phyloP scores from a whole-genome alignment of 2,329 filamentous ascomycete species.

The Alternaria conjuncta region DNA sequence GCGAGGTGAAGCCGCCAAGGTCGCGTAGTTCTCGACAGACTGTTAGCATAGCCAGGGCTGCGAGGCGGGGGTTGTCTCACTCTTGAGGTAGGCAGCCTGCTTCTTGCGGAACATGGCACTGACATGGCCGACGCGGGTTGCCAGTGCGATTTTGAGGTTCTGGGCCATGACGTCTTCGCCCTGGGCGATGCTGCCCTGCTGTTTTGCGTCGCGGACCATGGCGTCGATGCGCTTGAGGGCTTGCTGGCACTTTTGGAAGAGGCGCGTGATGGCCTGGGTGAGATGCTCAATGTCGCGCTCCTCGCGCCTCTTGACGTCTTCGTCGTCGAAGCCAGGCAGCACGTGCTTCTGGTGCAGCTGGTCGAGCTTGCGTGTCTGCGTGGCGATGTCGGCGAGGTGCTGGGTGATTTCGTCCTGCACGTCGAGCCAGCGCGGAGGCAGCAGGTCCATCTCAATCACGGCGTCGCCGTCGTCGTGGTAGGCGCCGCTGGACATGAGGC shows the following conservation, averaged over 20 bases:
- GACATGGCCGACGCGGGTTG: constrained; percentile 85
- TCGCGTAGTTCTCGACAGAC: constrained; percentile 48
- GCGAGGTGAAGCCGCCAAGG: constrained; percentile 56
- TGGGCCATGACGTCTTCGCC: constrained; percentile 95
- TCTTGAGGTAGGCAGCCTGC: constrained; percentile 94
- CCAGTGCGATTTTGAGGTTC: constrained; percentile 93
- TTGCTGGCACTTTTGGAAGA: constrained; percentile 88
- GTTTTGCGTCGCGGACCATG: constrained; percentile 82
- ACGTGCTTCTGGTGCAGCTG: constrained; percentile 97
- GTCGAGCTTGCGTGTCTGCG: constrained; percentile 83
- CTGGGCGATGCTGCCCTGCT: constrained; percentile 73
- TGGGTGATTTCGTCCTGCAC: constrained; percentile 93
- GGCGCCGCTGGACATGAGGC: constrained; percentile 80
- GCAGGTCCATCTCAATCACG: constrained; percentile 96
- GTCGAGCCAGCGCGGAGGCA: constrained; percentile 95
- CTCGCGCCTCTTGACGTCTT: constrained; percentile 84
- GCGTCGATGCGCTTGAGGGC: constrained; percentile 86
- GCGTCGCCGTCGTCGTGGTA: constrained; percentile 89
- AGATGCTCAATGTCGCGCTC: constrained; percentile 88
- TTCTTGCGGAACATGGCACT: constrained; percentile 95
- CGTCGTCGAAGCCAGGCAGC: constrained; percentile 94
- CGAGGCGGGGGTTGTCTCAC: constrained; percentile 57
- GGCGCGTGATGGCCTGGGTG: constrained; percentile 86
- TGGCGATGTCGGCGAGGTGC: constrained; percentile 77
- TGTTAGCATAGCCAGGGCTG: constrained; percentile 17